Evolutionary conservation across 148 eudicot species (phyloP).

Genomic region (Cornus suecica): DNA sequence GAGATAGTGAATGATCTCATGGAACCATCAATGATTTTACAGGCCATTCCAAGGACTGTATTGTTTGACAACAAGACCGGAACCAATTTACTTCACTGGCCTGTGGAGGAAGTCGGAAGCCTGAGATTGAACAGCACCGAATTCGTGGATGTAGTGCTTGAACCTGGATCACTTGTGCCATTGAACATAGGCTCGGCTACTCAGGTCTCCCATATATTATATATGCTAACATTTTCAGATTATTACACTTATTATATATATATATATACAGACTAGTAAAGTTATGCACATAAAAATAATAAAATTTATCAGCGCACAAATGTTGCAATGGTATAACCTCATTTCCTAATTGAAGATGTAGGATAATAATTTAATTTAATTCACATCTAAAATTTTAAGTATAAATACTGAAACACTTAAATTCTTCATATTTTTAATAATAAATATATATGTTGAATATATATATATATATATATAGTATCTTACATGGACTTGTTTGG

Average conservation of each 20-base stretch:
- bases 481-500: background rate
- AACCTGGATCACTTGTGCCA: slow-evolving; percentile 62
- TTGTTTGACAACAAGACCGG: slow-evolving; percentile 69
- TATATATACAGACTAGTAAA: too few species aligned
- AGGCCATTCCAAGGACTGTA: slow-evolving; percentile 78
- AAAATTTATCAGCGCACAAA: too few species aligned
- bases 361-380: too few species aligned
- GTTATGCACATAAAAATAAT: too few species aligned
- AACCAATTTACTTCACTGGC: slow-evolving; percentile 81
- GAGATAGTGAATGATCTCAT: too few species aligned
- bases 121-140: slow-evolving; percentile 42
- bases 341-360: too few species aligned
- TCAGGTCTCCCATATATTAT: slow-evolving; percentile 41
- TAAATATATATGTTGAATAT: too few species aligned
- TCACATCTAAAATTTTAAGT: too few species aligned
- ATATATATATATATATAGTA: too few species aligned
- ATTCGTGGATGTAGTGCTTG: slow-evolving; percentile 32
- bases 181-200: slow-evolving; percentile 57
- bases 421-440: too few species aligned
- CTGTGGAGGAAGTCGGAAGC: slow-evolving; percentile 64
- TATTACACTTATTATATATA: background rate
- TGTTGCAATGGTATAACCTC: too few species aligned
- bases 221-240: background rate
- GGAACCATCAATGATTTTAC: background rate
- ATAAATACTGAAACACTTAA: too few species aligned